Percentiles rank a stretch among this genome's conserved stretches.
Conservation (phyloP, 768 basidiomycete genomes). For the Hydnomerulius pinastri region DNA sequence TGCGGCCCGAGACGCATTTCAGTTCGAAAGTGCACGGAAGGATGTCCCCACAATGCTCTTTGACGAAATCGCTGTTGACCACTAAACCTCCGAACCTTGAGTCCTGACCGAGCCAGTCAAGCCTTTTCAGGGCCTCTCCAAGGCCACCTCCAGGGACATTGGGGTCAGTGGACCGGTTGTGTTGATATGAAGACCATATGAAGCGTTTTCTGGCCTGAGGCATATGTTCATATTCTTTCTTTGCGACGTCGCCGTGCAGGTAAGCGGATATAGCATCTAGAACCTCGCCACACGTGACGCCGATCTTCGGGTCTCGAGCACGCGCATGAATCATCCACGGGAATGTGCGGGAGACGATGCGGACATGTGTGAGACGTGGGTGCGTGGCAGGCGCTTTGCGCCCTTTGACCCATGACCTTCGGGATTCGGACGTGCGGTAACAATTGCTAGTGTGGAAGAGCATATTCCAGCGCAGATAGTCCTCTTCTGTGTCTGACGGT, state of each 20-base stretch:
- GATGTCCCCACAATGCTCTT: slow-evolving; percentile 45
- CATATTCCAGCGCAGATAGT: slow-evolving; percentile 75
- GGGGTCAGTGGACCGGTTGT: slow-evolving; percentile 63
- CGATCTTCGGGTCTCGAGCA: slow-evolving; percentile 46
- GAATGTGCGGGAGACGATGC: slow-evolving; percentile 52
- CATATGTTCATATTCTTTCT: slow-evolving; percentile 53
- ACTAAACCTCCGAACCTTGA: slow-evolving; percentile 67
- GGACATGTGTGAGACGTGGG: slow-evolving; percentile 55
- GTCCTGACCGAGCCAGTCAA: slow-evolving; percentile 64
- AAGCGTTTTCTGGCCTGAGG: slow-evolving; percentile 36
- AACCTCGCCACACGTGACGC: slow-evolving; percentile 70
- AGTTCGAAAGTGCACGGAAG: slow-evolving; percentile 64
- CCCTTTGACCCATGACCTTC: slow-evolving; percentile 66
- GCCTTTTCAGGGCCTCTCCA: slow-evolving; percentile 59
- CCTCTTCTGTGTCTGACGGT: slow-evolving; percentile 41
- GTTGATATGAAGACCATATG: slow-evolving; percentile 55
- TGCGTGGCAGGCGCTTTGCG: slow-evolving; percentile 66
- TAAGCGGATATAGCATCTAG: slow-evolving; percentile 54
- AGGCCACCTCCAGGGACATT: slow-evolving; percentile 73
- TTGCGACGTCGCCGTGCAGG: slow-evolving; percentile 51
- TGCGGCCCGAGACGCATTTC: slow-evolving; percentile 48
- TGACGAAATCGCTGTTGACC: slow-evolving; percentile 44
- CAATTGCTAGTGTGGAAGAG: slow-evolving; percentile 61
- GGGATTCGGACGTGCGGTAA: slow-evolving; percentile 61
- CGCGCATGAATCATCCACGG: slow-evolving; percentile 57